These are phyloP conservation scores for Quercus bicolor DNA, from an alignment of 306 rosid species.

Conservation along the genomic window DNA sequence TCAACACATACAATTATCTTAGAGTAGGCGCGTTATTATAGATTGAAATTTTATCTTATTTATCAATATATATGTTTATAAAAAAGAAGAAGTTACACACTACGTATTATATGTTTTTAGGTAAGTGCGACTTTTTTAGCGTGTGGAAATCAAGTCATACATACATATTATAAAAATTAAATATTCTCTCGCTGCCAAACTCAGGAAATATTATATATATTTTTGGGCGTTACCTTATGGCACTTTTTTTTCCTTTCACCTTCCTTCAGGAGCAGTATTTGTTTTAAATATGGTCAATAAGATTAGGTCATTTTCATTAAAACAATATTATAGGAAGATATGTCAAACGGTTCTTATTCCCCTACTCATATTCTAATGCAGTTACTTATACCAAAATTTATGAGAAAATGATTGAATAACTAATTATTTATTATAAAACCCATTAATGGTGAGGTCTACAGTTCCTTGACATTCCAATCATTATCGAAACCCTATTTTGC, in stretches of 20 bases:
- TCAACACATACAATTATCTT: no score
- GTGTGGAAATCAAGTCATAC: no score
- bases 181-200: background rate
- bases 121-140: no score
- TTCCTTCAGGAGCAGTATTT: background rate
- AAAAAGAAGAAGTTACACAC: background rate
- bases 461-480: constrained; percentile 35
- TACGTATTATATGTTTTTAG: background rate
- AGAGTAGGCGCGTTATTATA: no score
- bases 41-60: no score
- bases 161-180: background rate
- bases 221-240: background rate
- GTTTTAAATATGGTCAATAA: constrained; percentile 12
- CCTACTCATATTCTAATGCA: background rate
- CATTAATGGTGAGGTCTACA: constrained; percentile 22
- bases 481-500: constrained; percentile 22
- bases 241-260: background rate
- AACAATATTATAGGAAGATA: background rate
- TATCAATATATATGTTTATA: no score
- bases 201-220: background rate
- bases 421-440: constrained; percentile 9
- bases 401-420: constrained; percentile 31
- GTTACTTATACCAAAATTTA: background rate
- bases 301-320: constrained; percentile 5
- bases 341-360: background rate